Conservation (phyloP, 2,329 filamentous ascomycete species). For the Aspergillus hiratsukae region DNA sequence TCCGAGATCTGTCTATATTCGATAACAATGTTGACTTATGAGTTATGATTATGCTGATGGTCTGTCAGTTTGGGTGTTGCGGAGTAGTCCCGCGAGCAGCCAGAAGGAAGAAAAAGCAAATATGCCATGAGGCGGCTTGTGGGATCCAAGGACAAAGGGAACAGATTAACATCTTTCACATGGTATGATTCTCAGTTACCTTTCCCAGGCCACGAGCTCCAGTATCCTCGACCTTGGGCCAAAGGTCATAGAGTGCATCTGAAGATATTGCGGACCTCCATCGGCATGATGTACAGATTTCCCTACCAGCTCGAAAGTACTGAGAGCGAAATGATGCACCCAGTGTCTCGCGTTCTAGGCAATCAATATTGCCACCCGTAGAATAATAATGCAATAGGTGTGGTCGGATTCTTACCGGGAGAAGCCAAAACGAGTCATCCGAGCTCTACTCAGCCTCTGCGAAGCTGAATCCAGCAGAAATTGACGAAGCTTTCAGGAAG, state of each 20-base stretch:
- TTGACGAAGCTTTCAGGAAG: slow-evolving; percentile 8
- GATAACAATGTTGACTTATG: too few relatives aligned
- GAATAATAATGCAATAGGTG: not conserved
- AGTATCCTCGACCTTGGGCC: not conserved
- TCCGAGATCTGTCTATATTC: too few relatives aligned
- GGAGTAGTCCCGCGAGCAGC: not conserved
- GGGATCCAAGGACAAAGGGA: not conserved
- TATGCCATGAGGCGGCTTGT: not conserved
- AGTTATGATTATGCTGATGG: not conserved
- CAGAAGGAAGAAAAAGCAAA: not conserved
- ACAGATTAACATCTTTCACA: not conserved
- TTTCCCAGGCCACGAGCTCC: not conserved
- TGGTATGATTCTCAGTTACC: not conserved
- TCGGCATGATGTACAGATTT: not conserved
- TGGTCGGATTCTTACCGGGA: not conserved
- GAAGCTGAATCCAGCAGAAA: not conserved
- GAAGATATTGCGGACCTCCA: too few relatives aligned
- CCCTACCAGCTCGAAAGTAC: not conserved
- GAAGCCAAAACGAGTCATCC: not conserved
- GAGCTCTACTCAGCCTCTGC: not conserved
- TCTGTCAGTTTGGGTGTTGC: not conserved
- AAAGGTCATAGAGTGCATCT: slow-evolving; percentile 1
- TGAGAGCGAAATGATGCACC: not conserved
- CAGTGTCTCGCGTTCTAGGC: not conserved
- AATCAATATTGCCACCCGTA: not conserved